phyloP scores from a whole-genome alignment of 768 basidiomycete species.

The Phaeotremella fagi region DNA sequence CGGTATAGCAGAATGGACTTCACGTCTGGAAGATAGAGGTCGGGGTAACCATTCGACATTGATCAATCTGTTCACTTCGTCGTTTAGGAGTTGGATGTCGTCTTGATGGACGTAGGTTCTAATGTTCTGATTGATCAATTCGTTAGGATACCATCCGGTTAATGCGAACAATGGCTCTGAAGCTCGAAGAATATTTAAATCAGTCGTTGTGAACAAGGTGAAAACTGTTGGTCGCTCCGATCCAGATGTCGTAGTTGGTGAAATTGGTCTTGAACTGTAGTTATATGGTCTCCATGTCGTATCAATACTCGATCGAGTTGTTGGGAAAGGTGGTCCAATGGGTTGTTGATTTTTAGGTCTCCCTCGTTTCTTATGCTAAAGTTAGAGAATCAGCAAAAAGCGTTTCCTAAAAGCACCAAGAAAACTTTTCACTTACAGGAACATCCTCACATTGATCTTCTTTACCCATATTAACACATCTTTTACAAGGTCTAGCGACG shows the following conservation, averaged over 20 bases:
- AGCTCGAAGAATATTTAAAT: conserved; percentile 32
- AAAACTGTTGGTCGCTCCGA: conserved; percentile 18
- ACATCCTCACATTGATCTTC: conserved; percentile 38
- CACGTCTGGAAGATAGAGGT: conserved; percentile 16
- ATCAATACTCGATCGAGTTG: conserved; percentile 3
- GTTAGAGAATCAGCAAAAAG: background rate
- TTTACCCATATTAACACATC: conserved; percentile 40
- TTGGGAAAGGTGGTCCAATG: conserved; percentile 26
- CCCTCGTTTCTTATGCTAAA: conserved; percentile 41
- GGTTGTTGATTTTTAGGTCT: conserved; percentile 31
- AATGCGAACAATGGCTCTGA: conserved; percentile 19
- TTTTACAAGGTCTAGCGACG: conserved; percentile 33
- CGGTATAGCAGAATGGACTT: conserved; percentile 24
- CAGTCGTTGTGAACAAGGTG: conserved; percentile 39
- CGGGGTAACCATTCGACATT: conserved; percentile 17
- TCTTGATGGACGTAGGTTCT: conserved; percentile 34
- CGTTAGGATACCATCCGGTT: conserved; percentile 38
- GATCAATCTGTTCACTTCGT: conserved; percentile 23
- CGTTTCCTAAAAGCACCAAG: background rate
- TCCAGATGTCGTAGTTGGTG: background rate
- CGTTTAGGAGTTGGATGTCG: conserved; percentile 26
- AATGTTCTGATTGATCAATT: conserved; percentile 31
- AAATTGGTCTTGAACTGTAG: background rate
- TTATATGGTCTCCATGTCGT: background rate
- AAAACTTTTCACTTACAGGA: conserved; percentile 42